A percentile compares a stretch with the other conserved stretches of the same genome.
Conservation (phyloP, 352 stramenopile genomes). For the Albugo laibachii region DNA sequence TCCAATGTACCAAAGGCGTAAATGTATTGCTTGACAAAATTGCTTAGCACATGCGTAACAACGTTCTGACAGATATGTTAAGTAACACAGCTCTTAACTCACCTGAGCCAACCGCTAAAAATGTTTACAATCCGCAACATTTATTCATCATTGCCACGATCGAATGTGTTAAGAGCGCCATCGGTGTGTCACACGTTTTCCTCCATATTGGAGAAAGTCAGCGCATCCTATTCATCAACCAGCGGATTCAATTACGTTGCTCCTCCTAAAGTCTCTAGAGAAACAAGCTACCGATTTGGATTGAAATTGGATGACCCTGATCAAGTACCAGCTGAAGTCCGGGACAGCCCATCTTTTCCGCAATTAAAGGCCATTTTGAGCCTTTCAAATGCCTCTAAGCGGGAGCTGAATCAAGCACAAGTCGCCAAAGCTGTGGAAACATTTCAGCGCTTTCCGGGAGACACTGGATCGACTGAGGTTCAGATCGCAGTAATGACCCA, state of each 20-base stretch:
- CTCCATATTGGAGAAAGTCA: neutral
- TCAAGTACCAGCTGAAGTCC: constrained; percentile 9
- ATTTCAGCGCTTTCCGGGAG: constrained; percentile 71
- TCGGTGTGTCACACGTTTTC: neutral
- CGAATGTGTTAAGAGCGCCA: too few species aligned
- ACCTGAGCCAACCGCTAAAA: too few species aligned
- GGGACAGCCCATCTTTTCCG: constrained; percentile 13
- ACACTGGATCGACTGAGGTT: constrained; percentile 73
- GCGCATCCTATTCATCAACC: too few species aligned
- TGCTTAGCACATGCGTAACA: too few species aligned
- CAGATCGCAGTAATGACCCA: constrained; percentile 73
- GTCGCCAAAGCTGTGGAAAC: constrained; percentile 59
- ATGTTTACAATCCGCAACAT: too few species aligned
- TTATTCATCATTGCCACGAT: too few species aligned
- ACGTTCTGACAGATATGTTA: too few species aligned
- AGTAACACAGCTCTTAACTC: too few species aligned
- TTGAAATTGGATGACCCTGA: constrained; percentile 28
- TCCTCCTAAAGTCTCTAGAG: constrained; percentile 25
- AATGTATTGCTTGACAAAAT: constrained; percentile 22
- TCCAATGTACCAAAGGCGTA: constrained; percentile 34
- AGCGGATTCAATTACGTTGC: constrained; percentile 41
- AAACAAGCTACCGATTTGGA: constrained; percentile 42
- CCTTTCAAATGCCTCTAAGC: constrained; percentile 60
- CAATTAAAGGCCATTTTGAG: constrained; percentile 52
- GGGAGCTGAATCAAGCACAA: constrained; percentile 66